Evolutionary conservation across 805 yeast genomes (phyloP), one percentile per base, ranked within the genome.

Genomic region (Spathaspora hagerdaliae): DNA sequence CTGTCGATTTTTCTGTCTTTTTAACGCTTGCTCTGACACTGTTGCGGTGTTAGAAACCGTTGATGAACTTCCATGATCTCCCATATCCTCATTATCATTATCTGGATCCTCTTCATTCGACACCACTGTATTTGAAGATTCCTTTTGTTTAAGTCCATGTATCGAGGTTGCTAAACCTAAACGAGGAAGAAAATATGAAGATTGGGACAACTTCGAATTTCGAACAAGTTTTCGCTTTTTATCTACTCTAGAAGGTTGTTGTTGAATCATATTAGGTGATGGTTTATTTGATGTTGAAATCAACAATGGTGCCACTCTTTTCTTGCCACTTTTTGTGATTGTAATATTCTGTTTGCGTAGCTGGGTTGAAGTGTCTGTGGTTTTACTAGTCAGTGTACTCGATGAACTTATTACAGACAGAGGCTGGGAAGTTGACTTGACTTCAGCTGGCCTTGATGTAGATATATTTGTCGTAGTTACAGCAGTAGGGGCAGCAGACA

Each of bases 291-390:
- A 56, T 1, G 71, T 59, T 1, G 91, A 79, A 3, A 85, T 74
- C 11, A 85, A 61, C 19, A 82, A 71, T 5, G 94, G 95, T 0
- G 87, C 78, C 2, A 87, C 89, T 52, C 94, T 65, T 54, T 85
- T 86, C 56, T 80, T 81, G 4, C 94, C 94, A 34, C 84, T 83
- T 54, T 87, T 85, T 1, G 91, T 79, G 5, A 86, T 74, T 2
- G 86, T 76, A 1, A 83, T 75, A 65, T 64, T 82, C 77, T 60
- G 64, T 35, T 43, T 46, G 11, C 42, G 31, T 9, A 43, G 46
- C 34, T 43, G 43, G 6, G 26, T 43, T 15, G 52, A 45, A 27
- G 52, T 33, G 43, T 43, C 57, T 52, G 27, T 51, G 43, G 7
- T 38, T 27, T 50, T 46, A 44, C 37, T 51, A 46, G 14, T 53